Evolutionary conservation across 108 stramenopile genomes (phyloP).

Genomic region (Nitzschia putrida): DNA sequence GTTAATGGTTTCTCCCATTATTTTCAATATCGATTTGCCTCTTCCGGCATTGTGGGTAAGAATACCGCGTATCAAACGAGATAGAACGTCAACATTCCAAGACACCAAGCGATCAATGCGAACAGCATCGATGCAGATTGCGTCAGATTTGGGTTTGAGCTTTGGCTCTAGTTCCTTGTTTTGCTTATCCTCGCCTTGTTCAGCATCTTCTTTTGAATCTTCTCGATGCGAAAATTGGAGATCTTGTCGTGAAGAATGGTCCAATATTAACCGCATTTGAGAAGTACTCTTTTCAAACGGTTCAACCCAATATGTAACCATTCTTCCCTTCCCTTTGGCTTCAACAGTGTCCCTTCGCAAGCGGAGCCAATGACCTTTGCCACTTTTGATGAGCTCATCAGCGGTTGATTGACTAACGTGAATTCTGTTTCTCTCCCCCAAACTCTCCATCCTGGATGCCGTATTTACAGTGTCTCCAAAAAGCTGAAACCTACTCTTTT

Average conservation of each 20-base stretch:
- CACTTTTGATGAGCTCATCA: constrained; percentile 3
- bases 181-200: no score
- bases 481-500: no score
- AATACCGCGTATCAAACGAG: constrained; percentile 9
- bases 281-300: background rate
- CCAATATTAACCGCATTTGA: no score
- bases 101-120: constrained; percentile 14
- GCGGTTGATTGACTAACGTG: constrained; percentile 14
- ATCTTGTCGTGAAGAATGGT: no score
- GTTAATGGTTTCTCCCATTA: background rate
- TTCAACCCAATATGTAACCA: constrained; percentile 39
- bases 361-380: constrained; percentile 15
- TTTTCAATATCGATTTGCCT: background rate
- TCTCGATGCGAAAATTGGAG: no score
- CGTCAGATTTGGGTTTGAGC: no score
- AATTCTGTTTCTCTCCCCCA: background rate
- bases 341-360: background rate
- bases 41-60: constrained; percentile 2
- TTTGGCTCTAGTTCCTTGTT: no score
- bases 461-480: background rate
- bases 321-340: constrained; percentile 46
- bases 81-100: constrained; percentile 36
- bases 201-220: no score
- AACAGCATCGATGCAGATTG: no score
- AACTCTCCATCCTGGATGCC: constrained; percentile 7